phyloP scores from a whole-genome alignment of 441 rosid species.

The Hura crepitans region DNA sequence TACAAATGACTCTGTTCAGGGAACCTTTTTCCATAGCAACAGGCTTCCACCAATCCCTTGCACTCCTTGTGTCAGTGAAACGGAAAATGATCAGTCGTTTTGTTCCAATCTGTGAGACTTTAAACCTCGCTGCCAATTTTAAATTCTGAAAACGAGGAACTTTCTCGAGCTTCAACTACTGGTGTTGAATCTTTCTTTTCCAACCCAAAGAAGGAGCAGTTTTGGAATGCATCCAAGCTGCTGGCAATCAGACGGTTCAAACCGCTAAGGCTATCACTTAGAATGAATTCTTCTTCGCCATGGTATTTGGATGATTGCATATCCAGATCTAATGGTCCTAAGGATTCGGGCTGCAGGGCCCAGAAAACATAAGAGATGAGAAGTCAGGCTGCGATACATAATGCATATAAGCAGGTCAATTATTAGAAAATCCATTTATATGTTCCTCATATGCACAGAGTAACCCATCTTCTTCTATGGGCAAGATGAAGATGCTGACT shows the following conservation, averaged over 20 bases:
- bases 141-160: slow-evolving; percentile 36
- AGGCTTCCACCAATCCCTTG: slow-evolving; percentile 19
- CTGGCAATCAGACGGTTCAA: slow-evolving; percentile 84
- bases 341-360: slow-evolving; percentile 63
- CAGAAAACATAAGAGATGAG: not conserved
- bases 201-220: slow-evolving; percentile 68
- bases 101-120: slow-evolving; percentile 6
- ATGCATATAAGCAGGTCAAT: slow-evolving; percentile 21
- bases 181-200: slow-evolving; percentile 74
- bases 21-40: slow-evolving; percentile 14
- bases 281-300: slow-evolving; percentile 63
- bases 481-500: not conserved
- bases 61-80: slow-evolving; percentile 21
- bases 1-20: slow-evolving; percentile 31
- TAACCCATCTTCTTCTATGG: too few species aligned
- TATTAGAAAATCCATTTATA: not conserved
- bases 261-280: slow-evolving; percentile 78
- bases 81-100: slow-evolving; percentile 1
- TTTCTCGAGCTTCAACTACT: slow-evolving; percentile 44
- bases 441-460: not conserved
- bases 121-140: slow-evolving; percentile 42
- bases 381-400: slow-evolving; percentile 8
- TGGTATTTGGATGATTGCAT: slow-evolving; percentile 62
- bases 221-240: slow-evolving; percentile 91
- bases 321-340: slow-evolving; percentile 81